Evolutionary conservation across 768 basidiomycete genomes (phyloP), one percentile per base, ranked within the genome.

Genomic region (Pisolithus tinctorius): DNA sequence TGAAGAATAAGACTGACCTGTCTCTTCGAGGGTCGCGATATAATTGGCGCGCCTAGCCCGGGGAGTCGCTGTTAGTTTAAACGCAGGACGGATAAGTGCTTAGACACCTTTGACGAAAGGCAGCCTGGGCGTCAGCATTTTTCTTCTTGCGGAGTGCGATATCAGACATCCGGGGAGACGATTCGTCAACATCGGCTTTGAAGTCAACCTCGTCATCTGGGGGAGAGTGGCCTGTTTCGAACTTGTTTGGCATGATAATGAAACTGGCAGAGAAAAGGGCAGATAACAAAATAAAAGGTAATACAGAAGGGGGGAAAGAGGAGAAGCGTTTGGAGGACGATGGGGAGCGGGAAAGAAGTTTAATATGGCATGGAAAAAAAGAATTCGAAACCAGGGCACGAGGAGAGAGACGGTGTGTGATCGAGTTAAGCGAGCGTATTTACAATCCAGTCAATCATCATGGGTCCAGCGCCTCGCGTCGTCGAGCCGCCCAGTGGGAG

Each of bases 121-220:
- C 87, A 49, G 89, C 88, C 69, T 92, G 89, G 2, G 89, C 89
- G 63, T 90, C 86, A 34, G 89, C 89, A 60, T 92, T 92, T 73
- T 92, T 92, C 75, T 88, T 88, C 73, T 88, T 89, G 57, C 88
- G 74, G 60, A 86, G 74, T 31, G 83, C 82, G 11, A 84, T 77
- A 67, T 87, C 84, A 57, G 83, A 76, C 64, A 83, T 64, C 55
- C 77, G 76, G 42, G 72, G 60, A 26, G 53, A 34, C 31, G 67
- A 54, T 60, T 66, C 63, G 65, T 69, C 66, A 43, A 67, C 2
- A 61, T 71, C 69, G 49, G 65, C 54, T 58, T 74, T 69, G 66
- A 59, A 63, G 38, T 70, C 65, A 51, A 68, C 60, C 54, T 64
- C 67, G 55, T 58, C 70, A 64, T 65, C 74, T 69, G 63, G 65